Evolutionary conservation across 2,329 filamentous ascomycete species (phyloP).

Genomic region (Pleomassaria siparia): DNA sequence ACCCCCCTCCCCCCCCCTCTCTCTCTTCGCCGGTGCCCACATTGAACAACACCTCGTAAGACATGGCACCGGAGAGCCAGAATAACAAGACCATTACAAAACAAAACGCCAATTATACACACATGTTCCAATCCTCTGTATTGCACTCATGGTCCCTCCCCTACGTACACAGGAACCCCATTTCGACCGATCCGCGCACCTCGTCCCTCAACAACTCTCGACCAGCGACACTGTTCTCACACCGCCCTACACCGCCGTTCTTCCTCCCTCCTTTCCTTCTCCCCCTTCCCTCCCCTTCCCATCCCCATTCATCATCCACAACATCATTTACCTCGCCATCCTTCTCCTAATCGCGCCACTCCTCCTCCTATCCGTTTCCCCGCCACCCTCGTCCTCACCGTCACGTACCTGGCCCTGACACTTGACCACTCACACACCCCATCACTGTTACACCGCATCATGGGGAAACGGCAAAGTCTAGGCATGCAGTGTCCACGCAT

Average conservation of each 20-base stretch:
- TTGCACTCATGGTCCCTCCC: too few relatives aligned
- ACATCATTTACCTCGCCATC: too few relatives aligned
- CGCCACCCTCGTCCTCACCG: neutral
- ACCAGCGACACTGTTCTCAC: neutral
- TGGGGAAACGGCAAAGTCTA: conserved; percentile 11
- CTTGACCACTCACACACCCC: conserved; percentile 4
- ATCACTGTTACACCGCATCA: conserved; percentile 14
- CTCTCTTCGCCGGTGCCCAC: too few relatives aligned
- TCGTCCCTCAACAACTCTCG: too few relatives aligned
- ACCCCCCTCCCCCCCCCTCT: too few relatives aligned
- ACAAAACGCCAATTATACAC: too few relatives aligned
- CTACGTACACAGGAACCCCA: neutral
- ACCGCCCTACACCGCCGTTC: conserved; percentile 6
- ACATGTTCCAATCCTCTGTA: too few relatives aligned
- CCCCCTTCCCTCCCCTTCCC: too few relatives aligned
- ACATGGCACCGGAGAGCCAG: too few relatives aligned
- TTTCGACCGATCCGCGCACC: neutral
- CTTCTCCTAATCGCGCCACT: neutral
- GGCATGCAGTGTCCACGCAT: neutral
- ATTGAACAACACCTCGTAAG: too few relatives aligned
- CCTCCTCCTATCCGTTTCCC: neutral
- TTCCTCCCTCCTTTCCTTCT: neutral
- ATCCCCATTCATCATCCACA: neutral
- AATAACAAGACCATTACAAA: too few relatives aligned
- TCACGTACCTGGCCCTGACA: neutral